Base-by-base conservation (phyloP, 2,329 filamentous ascomycete species). In the Ceratocystis cacaofunesta region DNA sequence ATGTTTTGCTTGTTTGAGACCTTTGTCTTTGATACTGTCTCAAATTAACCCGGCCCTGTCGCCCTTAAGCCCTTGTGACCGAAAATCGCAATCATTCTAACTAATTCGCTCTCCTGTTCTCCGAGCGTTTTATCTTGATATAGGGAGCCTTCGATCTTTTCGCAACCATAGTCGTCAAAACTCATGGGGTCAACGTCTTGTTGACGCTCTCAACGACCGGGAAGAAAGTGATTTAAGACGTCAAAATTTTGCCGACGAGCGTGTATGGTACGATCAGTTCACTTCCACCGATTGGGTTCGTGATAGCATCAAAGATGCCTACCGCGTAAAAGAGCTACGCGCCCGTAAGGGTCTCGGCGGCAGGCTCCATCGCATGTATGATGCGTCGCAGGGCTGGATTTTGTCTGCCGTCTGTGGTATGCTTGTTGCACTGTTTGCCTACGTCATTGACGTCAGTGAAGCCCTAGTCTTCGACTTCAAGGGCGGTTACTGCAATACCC, bases 231-330 rank as follows among this genome's bases (percentile, higher is more conserved):
- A 87, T 68, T 86, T 85, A 61, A 88, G 86, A 71, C 77, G 80
- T 43, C 86, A 84, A 3, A 76, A 88, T 8, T 86, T 85, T 70
- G 78, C 86, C 62, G 89, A 96, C 72, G 91, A 97, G 70, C 86
- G 94, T 68, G 88, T 95, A 8, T 97, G 94, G 94, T 97, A 97
- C 76, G 94, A 99, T 78, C 94, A 99, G 75, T 96, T 96, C 72
- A 96, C 91, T 5, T 95, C 90, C 5, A 96, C 90, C 65, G 92
- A 99, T 74, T 99, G 94, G 94, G 92, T 99, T 0, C 92, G 96
- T 73, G 94, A 99, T 75, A 92, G 88, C 74, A 96, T 99, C 70
- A 90, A 91, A 71, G 94, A 97, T 75, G 90, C 92, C 8, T 90
- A 91, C 71, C 88, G 94, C 30, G 85, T 95, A 62, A 94, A 95